Base-by-base conservation (phyloP, 2,329 filamentous ascomycete genomes). In the Aspergillus pseudoterreus region DNA sequence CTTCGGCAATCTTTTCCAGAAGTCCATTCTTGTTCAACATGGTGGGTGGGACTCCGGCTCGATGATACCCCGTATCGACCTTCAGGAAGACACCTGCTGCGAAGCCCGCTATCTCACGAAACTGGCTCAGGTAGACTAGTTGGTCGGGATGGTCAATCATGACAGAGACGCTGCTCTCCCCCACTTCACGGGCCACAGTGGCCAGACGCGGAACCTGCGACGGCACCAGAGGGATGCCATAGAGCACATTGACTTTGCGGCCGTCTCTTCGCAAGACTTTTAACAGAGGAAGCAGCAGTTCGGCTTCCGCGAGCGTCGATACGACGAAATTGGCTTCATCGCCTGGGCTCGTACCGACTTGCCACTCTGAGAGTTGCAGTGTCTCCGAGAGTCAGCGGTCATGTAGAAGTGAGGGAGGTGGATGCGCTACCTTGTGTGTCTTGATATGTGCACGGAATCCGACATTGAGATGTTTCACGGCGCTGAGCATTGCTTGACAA, bases 361-460 rank as follows among this genome's bases (percentile, higher is more conserved):
- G 87, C 21, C 90, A 70, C 47, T 77, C 76, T 2, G 86, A 80
- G 45, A 89, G 69, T 66, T 90, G 82, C 5, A 75, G 73, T 0
- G 87, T 90, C 84, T 87, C 17, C 15, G 32, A 30, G 6, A 14
- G 17, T 38, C 4, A 22, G n/a, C 15, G n/a, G 6, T 9, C 19
- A 17, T 30, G 21, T 39, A 2, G n/a, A 11, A 11, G 21, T 4
- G 32, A 10, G 4, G 8, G 17, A 11, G 10, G 6, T 14, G 6
- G 9, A 1, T 0, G 4, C 49, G 63, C 50, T 70, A 86, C 86
- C 75, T 94, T 94, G 69, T 94, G 89, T 19, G 87, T 91, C 72
- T 94, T 94, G 53, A 92, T 83, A 67, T 94, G 89, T 1, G 86
- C 85, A 52, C 89, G 77, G 75, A 90, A 92, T 6, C 78, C 79